Evolutionary conservation across 2,329 filamentous ascomycete species (phyloP), one percentile per base, ranked within the genome.

Genomic region (Nothophaeocryptopus gaeumannii): DNA sequence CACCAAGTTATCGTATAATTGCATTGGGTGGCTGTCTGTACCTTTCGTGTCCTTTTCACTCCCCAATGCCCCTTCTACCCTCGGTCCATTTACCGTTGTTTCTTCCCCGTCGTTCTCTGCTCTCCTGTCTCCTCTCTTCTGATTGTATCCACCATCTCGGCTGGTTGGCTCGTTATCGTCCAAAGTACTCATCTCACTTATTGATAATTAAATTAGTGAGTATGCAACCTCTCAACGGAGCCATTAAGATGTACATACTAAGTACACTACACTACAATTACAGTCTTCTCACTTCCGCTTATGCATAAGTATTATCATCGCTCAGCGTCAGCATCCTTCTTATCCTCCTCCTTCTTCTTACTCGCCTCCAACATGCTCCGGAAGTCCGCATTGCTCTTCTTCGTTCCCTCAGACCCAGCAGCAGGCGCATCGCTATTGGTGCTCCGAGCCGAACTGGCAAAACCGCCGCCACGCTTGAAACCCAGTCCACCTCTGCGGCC

Each of bases 361-460:
- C 67, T 70, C 51, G 70, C 71, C 55, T 76, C 66, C 40, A 82
- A 70, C 74, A 81, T 74, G 30, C 72, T 72, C 47, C 78, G 74
- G 64, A 83, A 83, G 60, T 82, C 79, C 43, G 73, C 74, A 61
- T 83, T 82, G 59, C 76, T 81, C 69, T 80, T 83, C 56, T 65
- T 66, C 49, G 62, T 63, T 43, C 60, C 62, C 51, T 62, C 58
- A 36, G 60, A 61, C 16, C 44, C 40, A 8, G 56, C 60, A 53
- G 37, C 60, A 57, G 45, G 26, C 53, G 41, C 59, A 14, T 46
- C 55, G 12, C 40, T 39, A 10, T 45, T 57, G 3, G 47, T 37
- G 38, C 56, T 51, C 20, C 20, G 20, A 26, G 20, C 20, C 14
- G 33, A 47, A 39, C 60, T 59, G 26, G 62, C 63, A 56, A 59